These are phyloP conservation scores for Trichoderma cornu-damae DNA, from an alignment of 2,329 filamentous ascomycete genomes.

Conservation along the genomic window DNA sequence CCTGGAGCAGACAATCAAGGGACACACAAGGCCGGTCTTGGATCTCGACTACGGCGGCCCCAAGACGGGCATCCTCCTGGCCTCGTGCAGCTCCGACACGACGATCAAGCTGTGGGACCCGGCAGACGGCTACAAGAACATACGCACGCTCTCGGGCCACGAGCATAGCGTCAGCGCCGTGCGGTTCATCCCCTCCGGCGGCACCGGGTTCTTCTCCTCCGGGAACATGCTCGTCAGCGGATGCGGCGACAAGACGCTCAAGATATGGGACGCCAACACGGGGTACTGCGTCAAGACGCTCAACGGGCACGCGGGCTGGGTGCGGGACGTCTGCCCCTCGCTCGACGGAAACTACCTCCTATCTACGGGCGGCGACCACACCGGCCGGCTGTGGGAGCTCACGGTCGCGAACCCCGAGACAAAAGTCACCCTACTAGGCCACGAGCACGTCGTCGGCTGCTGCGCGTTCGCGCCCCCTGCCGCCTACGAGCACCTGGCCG, in stretches of 20 bases:
- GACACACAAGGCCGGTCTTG: conserved; percentile 80
- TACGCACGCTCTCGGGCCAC: conserved; percentile 82
- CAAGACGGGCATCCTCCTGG: conserved; percentile 41
- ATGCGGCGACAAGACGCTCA: conserved; percentile 75
- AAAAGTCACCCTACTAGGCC: conserved; percentile 75
- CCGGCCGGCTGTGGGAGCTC: conserved; percentile 79
- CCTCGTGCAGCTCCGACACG: conserved; percentile 78
- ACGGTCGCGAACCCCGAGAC: conserved; percentile 59
- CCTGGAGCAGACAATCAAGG: conserved; percentile 82
- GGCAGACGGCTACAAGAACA: conserved; percentile 89
- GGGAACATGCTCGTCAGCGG: conserved; percentile 83
- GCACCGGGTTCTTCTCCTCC: conserved; percentile 67
- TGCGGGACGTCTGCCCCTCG: conserved; percentile 80
- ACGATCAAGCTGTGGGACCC: conserved; percentile 97
- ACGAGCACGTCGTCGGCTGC: conserved; percentile 85
- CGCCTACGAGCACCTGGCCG: conserved; percentile 68
- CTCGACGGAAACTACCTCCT: conserved; percentile 78
- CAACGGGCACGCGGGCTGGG: conserved; percentile 80
- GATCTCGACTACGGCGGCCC: conserved; percentile 90
- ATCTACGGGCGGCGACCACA: conserved; percentile 77
- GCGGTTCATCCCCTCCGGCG: conserved; percentile 80
- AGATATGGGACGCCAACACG: conserved; percentile 89
- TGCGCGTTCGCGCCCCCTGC: conserved; percentile 78
- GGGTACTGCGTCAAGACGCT: conserved; percentile 92
- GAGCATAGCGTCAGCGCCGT: conserved; percentile 88